Evolutionary conservation across 2,329 filamentous ascomycete species (phyloP).

Genomic region (Nannizziopsis arthrosporioides): DNA sequence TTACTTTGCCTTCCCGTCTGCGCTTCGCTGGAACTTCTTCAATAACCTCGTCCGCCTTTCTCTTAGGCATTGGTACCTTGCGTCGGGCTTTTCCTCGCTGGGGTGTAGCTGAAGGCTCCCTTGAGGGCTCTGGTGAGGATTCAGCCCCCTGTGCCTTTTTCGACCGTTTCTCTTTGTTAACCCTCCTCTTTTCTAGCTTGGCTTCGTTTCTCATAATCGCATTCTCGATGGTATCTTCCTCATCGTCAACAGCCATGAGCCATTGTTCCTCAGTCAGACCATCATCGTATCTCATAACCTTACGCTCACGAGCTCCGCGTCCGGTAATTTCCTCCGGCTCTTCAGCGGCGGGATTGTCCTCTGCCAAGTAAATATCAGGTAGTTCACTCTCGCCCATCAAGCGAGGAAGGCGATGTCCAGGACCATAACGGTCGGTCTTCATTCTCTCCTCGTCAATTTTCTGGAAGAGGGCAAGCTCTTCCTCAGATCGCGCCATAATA

Average conservation of each 20-base stretch:
- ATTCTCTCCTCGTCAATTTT: constrained; percentile 66
- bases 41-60: constrained; percentile 68
- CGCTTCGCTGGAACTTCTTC: constrained; percentile 68
- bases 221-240: constrained; percentile 86
- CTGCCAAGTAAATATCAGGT: constrained; percentile 84
- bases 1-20: constrained; percentile 62
- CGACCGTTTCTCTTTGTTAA: constrained; percentile 58
- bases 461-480: constrained; percentile 68
- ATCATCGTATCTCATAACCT: constrained; percentile 89
- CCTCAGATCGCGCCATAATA: constrained; percentile 78
- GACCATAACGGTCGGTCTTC: constrained; percentile 59
- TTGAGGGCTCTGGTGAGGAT: constrained; percentile 67
- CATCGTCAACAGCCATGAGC: constrained; percentile 94
- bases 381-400: constrained; percentile 79
- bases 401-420: constrained; percentile 55
- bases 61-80: constrained; percentile 69
- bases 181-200: constrained; percentile 64
- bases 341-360: constrained; percentile 69
- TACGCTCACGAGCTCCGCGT: constrained; percentile 88
- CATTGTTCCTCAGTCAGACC: constrained; percentile 97
- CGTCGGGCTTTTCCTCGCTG: constrained; percentile 62
- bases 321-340: constrained; percentile 68
- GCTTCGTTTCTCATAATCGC: constrained; percentile 84
- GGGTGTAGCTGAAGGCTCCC: constrained; percentile 71
- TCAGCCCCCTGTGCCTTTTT: constrained; percentile 39